Base-by-base conservation (phyloP, 768 basidiomycete species). In the Tremella mesenterica region DNA sequence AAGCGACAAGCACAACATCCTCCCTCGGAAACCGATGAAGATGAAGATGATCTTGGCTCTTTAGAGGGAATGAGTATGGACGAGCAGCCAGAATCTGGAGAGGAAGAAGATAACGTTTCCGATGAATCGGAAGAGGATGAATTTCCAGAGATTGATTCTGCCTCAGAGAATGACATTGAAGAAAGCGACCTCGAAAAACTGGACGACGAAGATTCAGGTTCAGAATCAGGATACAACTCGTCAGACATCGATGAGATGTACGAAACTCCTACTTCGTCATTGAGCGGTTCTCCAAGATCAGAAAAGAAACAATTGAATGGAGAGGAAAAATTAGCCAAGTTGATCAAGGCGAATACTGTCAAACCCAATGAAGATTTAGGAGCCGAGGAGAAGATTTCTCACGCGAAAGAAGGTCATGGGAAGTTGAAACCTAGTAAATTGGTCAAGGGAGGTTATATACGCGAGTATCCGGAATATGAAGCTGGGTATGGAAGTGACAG, bases 401-500 rank as follows among this genome's bases (percentile, higher is more conserved):
- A 33, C 13, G 70, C 72, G 5, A 73, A 73, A 48, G 57, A 63
- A 23, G 70, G 72, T 1, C 46, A 50, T 13, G 74, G 74, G 2
- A 53, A 50, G 46, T 30, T 72, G 39, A 58, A 60, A 4, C 49
- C 56, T 38, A 64, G 61, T 53, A 68, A 71, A 48, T 57, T 71
- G 12, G 72, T 71, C 2, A 55, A 64, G 26, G 74, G 74, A 16
- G 60, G 70, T 10, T 68, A 63, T 47, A 67, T 57, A 57, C 48
- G 71, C 41, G 74, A 73, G 45, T 75, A 75, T 50, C 67, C 70
- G 6, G 74, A 75, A 50, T 57, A 69, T 43, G 74, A 75, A 55
- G 74, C 74, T 41, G 74, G 74, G 9, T 75, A 75, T 54, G 74
- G 74, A n/a, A 65, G 63, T 61, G 74, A 75, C 59, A 72, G 70